Base-by-base conservation (phyloP, 306 rosid species). In the Rubus idaeus region DNA sequence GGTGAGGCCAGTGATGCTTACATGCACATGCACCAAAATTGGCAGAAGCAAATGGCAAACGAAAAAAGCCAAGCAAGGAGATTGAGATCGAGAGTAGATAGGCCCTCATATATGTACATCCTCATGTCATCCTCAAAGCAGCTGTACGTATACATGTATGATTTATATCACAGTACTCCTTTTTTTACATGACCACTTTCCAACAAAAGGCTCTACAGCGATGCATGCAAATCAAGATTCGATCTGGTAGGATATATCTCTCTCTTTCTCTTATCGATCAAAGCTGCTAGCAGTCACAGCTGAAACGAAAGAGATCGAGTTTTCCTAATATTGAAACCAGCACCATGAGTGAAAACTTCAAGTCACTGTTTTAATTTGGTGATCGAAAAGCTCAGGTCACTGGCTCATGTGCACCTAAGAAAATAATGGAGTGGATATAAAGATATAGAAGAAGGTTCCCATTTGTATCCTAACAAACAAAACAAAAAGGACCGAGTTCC, bases 111-210 rank as follows among this genome's bases (percentile, higher is more conserved):
- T 5, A 3, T 5, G 6, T 5, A 18, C 69, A 44, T 60, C 21
- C 77, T 74, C 51, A 5, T 60, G 77, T 60, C 77, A 74, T 56
- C 70, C 69, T 74, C 77, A 74, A 1, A 3, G 70, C 68, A 60
- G 77, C 58, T 60, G 77, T 57, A 30, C 35, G 35, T 30, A 30
- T 30, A 30, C 35, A 30, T 2, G 1, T 47, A 39, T 64, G 69
- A 64, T 37, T 62, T 37, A 17, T 2, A 39, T 39, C 47, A 18
- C 69, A 64, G 69, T n/a, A n/a, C 13, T 62, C 69, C 23, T 40
- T 64, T 42, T 4, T 42, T 64, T 39, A 64, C 69, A 7, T 64
- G 46, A 0, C 47, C 69, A 64, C 69, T 64, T 64, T 64, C 68
- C 23, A 64, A 3, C 47, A 64, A 39, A 39, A 64, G 23, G 46